Conservation (phyloP, 139 green algal genomes). For the Ostreobium quekettii region DNA sequence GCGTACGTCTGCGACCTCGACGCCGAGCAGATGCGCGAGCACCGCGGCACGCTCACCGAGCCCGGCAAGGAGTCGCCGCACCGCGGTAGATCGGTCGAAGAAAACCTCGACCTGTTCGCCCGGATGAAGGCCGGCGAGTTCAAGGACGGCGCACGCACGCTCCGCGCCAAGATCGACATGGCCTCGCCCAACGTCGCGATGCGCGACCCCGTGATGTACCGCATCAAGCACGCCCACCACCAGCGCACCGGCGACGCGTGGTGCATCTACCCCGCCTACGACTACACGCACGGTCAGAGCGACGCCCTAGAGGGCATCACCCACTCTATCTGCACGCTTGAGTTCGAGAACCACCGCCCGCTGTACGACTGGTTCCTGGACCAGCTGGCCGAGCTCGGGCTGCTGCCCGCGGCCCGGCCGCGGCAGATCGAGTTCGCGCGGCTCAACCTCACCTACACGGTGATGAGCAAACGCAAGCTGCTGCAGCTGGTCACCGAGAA, state of each 20-base stretch:
- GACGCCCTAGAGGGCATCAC: constrained; percentile 91
- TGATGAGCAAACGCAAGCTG: constrained; percentile 97
- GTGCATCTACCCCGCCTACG: constrained; percentile 97
- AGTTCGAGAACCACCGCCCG: no score
- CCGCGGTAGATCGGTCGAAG: no score
- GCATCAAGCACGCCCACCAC: constrained; percentile 88
- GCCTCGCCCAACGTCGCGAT: constrained; percentile 78
- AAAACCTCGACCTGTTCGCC: no score
- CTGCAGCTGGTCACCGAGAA: constrained; percentile 83
- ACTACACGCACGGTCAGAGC: constrained; percentile 95
- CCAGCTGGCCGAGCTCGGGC: neutral
- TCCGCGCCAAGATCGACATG: no score
- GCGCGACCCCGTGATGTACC: constrained; percentile 89
- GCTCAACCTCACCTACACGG: constrained; percentile 72
- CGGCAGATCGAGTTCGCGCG: no score
- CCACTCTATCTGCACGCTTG: constrained; percentile 87
- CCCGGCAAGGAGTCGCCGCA: no score
- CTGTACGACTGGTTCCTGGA: no score
- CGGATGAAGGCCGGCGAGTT: no score
- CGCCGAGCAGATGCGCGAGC: constrained; percentile 78
- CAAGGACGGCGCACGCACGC: no score
- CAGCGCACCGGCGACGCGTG: constrained; percentile 77
- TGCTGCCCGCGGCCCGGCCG: neutral
- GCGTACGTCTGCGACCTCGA: constrained; percentile 95
- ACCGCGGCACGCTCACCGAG: no score